Base-by-base conservation (phyloP, 331 rosid species). In the Quercus tomentella region DNA sequence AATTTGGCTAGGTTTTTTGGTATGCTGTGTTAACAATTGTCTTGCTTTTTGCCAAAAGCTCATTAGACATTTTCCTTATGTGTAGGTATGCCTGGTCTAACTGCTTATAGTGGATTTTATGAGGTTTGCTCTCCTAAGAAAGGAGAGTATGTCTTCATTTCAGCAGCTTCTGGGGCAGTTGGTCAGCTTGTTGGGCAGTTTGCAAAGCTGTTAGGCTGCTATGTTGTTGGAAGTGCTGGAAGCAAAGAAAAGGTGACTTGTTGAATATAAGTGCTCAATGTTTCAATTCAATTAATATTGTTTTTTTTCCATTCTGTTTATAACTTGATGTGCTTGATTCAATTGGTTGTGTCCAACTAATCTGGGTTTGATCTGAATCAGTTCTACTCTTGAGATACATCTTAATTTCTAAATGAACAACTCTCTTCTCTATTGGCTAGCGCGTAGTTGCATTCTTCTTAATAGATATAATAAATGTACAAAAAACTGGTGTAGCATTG, bases 111-210 rank as follows among this genome's bases (percentile, higher is more conserved):
- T 33, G 72, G 72, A 4, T 26, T 66, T 33, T 33, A 66, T 31
- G 72, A 66, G 25, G 5, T 66, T 66, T 66, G 51, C 23, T 66
- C 72, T 20, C 51, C 72, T 33, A 66, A 66, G 49, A 33, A 66
- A 33, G 72, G 72, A 66, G 72, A 66, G 23, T 17, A 66, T 66
- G 72, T 66, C 72, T 66, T 66, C 25, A 33, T 31, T 6, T 82
- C 82, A 17, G 52, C 85, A 20, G 82, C 85, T 55, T 77, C 73
- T 16, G 82, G 85, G 45, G 85, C 82, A 2, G 85, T 82, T 9
- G 85, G 85, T 56, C 85, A 82, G 63, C 85, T 82, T 5, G 82
- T 82, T 65, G 84, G 84, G 14, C 84, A 70, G 51, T 70, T 81
- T 28, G 86, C 83, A 7, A 83, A 74, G 72, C 30, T 79, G 7